Evolutionary conservation across 352 stramenopile genomes (phyloP).

Genomic region (Phytophthora sp.): DNA sequence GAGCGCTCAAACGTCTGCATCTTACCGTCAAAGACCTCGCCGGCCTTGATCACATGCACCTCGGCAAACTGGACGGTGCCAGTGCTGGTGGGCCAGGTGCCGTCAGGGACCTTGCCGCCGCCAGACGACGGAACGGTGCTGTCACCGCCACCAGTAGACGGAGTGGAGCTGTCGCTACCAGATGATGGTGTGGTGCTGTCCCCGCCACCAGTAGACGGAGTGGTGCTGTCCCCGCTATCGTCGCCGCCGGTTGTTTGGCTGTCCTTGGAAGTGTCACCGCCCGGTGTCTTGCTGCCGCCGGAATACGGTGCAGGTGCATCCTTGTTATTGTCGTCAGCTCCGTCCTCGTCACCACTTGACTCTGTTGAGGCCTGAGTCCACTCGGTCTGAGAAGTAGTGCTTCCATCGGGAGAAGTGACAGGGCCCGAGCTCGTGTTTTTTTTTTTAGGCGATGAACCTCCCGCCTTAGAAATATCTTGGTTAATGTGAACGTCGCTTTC

Average conservation of each 20-base stretch:
- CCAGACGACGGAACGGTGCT: constrained; percentile 5
- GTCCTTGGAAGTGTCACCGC: background rate
- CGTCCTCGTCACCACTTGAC: background rate
- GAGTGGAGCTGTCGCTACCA: no score
- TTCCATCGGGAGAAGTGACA: background rate
- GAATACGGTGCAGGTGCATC: constrained; percentile 6
- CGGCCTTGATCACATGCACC: constrained; percentile 40
- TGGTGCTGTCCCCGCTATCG: no score
- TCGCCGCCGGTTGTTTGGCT: constrained; percentile 12
- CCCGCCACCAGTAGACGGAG: no score
- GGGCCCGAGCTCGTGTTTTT: background rate
- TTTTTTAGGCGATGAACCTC: constrained; percentile 15
- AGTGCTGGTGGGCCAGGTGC: constrained; percentile 23
- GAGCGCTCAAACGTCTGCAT: constrained; percentile 66
- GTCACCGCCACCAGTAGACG: no score
- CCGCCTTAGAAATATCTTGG: constrained; percentile 22
- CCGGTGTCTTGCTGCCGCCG: constrained; percentile 5
- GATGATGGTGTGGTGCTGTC: no score
- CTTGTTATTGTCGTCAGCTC: background rate
- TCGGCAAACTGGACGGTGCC: constrained; percentile 24
- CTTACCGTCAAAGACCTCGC: constrained; percentile 27
- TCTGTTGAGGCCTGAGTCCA: background rate
- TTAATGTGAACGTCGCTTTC: constrained; percentile 37
- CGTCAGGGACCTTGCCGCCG: constrained; percentile 15
- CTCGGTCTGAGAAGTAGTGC: background rate